Base-by-base conservation (phyloP, 2,329 filamentous ascomycete species). In the Beauveria brongniartii region DNA sequence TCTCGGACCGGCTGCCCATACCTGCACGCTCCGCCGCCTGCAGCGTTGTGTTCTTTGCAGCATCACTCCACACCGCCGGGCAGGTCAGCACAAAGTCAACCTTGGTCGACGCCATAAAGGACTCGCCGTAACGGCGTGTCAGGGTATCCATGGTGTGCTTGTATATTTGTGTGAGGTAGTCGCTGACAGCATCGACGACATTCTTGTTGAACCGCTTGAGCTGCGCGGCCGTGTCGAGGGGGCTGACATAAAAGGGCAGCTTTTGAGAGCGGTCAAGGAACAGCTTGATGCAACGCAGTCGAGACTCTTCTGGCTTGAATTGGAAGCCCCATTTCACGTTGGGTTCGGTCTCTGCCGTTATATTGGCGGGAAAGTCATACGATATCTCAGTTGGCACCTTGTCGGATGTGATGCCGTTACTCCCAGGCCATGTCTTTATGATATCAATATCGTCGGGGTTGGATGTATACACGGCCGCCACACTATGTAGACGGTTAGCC, bases 351-450 rank as follows among this genome's bases (percentile, higher is more conserved):
- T 71, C 77, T 22, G 68, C 63, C 2, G 66, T 43, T 8, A 67
- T 64, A 57, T 68, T 68, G 61, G 69, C 51, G 12, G 69, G 58
- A 37, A 76, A 72, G 62, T 82, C 79, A 67, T 85, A 85, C 65
- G 88, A 87, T 59, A 92, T 87, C 72, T 92, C 89, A 16, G 89
- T 91, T 1, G 90, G 89, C 2, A 92, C 89, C 77, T 93, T 93
- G 77, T 93, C 89, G 41, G 88, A 91, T n/a, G 90, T 92, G 74
- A 92, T 91, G 67, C 89, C 89, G 69, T 92, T 92, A 30, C 88
- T 88, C 28, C 90, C 90, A 0, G 90, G 89, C 90, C 90, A 93
- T 16, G 84, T 88, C 76, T 91, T 92, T 77, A 92, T 91, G 68
- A 92, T 90, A 70, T 92, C 88, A 62, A 92, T 80, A 71, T 92